Conservation (phyloP, 2,329 filamentous ascomycete genomes). For the Neurospora sp. region DNA sequence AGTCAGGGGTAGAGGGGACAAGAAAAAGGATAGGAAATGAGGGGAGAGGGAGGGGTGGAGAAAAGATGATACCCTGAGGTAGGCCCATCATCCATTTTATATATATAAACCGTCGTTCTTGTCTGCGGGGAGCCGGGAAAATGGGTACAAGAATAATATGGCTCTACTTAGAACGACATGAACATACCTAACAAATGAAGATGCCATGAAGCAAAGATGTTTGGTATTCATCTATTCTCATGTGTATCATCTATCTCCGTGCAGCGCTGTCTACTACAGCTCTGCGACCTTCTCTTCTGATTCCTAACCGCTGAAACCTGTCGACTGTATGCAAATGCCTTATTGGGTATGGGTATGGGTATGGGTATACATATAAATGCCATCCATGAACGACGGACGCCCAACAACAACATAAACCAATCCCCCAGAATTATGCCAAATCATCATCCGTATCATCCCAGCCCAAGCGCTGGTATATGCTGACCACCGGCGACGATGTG, state of each 20-base stretch:
- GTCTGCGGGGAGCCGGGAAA: no score
- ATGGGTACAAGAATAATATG: no score
- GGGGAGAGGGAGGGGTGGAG: neutral
- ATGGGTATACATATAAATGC: neutral
- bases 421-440: conserved; percentile 9
- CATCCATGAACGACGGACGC: neutral
- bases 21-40: no score
- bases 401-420: neutral
- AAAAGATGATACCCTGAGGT: neutral
- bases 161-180: neutral
- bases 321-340: neutral
- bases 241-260: neutral
- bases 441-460: conserved; percentile 44
- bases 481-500: conserved; percentile 15
- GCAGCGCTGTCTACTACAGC: neutral
- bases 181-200: neutral
- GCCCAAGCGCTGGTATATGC: conserved; percentile 44
- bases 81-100: neutral
- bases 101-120: neutral
- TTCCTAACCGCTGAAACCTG: neutral
- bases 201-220: neutral
- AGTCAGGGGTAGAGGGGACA: no score
- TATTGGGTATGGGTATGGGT: neutral
- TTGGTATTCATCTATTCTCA: neutral
- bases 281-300: neutral